Evolutionary conservation across 2,329 filamentous ascomycete genomes (phyloP).

Genomic region (Curvularia hawaiiensis): DNA sequence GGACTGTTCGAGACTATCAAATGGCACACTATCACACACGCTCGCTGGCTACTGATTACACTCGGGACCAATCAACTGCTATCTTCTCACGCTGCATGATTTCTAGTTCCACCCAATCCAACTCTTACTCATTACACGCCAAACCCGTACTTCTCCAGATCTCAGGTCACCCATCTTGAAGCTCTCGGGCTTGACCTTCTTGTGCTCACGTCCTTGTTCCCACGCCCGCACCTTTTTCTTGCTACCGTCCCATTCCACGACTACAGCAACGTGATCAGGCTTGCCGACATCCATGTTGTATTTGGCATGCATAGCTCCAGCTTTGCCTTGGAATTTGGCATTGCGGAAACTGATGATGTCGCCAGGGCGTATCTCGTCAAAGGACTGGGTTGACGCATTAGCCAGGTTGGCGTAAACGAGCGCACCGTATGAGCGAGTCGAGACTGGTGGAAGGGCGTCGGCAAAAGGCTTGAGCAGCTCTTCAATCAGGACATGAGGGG

Average conservation of each 20-base stretch:
- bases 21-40: background rate
- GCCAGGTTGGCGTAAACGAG: constrained; percentile 93
- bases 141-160: constrained; percentile 95
- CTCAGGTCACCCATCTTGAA: constrained; percentile 91
- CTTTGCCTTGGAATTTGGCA: constrained; percentile 92
- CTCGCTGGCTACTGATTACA: background rate
- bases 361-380: constrained; percentile 90
- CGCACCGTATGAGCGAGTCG: constrained; percentile 88
- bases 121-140: constrained; percentile 88
- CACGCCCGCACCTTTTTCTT: constrained; percentile 97
- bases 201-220: constrained; percentile 93
- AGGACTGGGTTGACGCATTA: constrained; percentile 87
- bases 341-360: constrained; percentile 95
- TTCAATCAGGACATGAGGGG: constrained; percentile 75
- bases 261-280: constrained; percentile 84
- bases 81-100: background rate
- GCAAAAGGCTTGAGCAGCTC: constrained; percentile 77
- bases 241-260: constrained; percentile 96
- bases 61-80: background rate
- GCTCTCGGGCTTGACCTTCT: constrained; percentile 92
- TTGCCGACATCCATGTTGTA: constrained; percentile 89
- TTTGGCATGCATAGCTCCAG: constrained; percentile 93
- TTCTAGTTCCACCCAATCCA: constrained; percentile 80
- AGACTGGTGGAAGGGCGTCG: constrained; percentile 79
- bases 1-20: constrained; percentile 1